Evolutionary conservation across 257 asterid species (phyloP), one percentile per base, ranked within the genome.

Genomic region (Phtheirospermum japonicum): DNA sequence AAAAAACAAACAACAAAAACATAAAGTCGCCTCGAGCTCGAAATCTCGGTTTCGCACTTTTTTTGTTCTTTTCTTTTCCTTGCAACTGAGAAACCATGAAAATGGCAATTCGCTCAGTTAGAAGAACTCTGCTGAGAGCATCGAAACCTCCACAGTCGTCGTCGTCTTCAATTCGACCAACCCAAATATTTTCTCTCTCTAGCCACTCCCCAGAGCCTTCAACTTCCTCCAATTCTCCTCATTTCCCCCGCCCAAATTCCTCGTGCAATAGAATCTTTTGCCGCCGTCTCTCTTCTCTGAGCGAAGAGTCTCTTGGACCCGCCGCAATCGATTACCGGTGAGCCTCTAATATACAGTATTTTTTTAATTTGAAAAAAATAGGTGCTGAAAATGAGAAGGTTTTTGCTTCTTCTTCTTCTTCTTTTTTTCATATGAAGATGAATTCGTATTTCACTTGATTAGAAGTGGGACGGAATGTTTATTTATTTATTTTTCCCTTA

Each of bases 251-350:
- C n/a, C n/a, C n/a, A n/a, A n/a, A n/a, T n/a, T n/a, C n/a, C n/a
- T n/a, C n/a, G n/a, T n/a, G n/a, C n/a, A n/a, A n/a, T n/a, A n/a
- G n/a, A 75, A 49, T 70, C 72, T 60, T 32, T 61, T 63, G 73
- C 6, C 74, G 78, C 63, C 55, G 67, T 48, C 67, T 75, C 55
- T 80, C 95, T 54, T 73, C 87, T 54, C 75, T 70, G 6, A 63
- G 40, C 13, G 75, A 73, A 31, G 88, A 67, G 36, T 5, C 77
- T 57, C 74, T 58, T 34, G 89, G 75, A 33, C 91, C 94, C 18
- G 71, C 87, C 34, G 32, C 85, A 51, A 69, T 76, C 18, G 75
- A 89, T 80, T 81, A 83, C 76, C 57, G 81, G 97, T 86, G 64
- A 58, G 69, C 23, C 34, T 64, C 11, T 20, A 17, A 7, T 26